A percentile compares a stretch with the other conserved stretches of the same genome.
phyloP scores from a whole-genome alignment of 257 asterid genomes.

The Gardenia jasminoides region DNA sequence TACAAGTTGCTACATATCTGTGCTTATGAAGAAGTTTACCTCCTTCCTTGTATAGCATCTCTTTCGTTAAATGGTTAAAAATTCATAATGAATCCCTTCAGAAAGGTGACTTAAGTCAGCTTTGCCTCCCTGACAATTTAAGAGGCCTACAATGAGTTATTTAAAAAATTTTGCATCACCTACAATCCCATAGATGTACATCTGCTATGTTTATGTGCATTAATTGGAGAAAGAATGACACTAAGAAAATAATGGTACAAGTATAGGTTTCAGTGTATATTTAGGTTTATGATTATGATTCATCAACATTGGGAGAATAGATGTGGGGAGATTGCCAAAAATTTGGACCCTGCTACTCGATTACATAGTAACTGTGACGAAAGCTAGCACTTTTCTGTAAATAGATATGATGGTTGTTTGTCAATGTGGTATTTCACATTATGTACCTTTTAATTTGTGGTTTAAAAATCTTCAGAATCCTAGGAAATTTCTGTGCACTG shows the following conservation, averaged over 20 bases:
- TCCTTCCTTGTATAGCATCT: background rate
- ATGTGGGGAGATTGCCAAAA: background rate
- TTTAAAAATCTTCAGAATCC: conserved; percentile 2
- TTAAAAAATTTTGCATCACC: background rate
- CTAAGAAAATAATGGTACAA: background rate
- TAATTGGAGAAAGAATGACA: background rate
- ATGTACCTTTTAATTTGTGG: background rate
- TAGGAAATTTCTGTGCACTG: conserved; percentile 6
- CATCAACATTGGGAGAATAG: background rate
- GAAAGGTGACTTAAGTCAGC: background rate
- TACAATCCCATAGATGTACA: background rate
- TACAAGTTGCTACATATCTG: background rate
- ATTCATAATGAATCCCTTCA: background rate
- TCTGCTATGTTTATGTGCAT: no score
- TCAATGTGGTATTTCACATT: background rate
- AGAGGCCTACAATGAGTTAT: background rate
- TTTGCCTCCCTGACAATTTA: background rate
- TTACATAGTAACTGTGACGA: background rate
- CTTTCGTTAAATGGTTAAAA: background rate
- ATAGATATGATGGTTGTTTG: background rate
- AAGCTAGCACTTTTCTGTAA: background rate
- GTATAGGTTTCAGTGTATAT: background rate
- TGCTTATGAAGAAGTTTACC: background rate
- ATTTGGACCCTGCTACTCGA: background rate
- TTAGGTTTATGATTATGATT: background rate